Base-by-base conservation (phyloP, 2,329 filamentous ascomycete species). In the Ilyonectria sp. region DNA sequence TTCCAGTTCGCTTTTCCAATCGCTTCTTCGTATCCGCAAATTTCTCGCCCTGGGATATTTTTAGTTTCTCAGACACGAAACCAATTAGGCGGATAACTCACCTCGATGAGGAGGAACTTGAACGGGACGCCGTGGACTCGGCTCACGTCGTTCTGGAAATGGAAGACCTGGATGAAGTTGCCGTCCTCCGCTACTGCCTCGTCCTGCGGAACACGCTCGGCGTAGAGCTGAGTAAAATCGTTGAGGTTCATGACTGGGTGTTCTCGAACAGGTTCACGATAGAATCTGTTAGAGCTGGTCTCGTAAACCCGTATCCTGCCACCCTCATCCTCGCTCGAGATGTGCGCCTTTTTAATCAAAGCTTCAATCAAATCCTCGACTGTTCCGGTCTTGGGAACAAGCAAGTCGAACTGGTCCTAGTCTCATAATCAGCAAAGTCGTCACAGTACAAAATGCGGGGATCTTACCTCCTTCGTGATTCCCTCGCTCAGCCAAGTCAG, bases 1-100 rank as follows among this genome's bases (percentile, higher is more conserved):
- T 91, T 29, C 95, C 95, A 1, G 94, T 97, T 66, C 95, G 89
- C 81, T 95, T 95, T 74, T 96, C 95, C 4, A 99, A 85, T n/a
- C 96, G 91, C 82, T 97, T 94, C 84, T 95, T 98, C 49, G 95
- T 98, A 37, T 98, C 94, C 65, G 90, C 91, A 82, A 99, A 98
- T 44, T 87, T 86, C 80, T 99, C 96, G 60, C 91, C 93, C 90
- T 95, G 58, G 6, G 4, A 3, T 17, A 21, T 37, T 61, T 58
- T 74, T 59, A 75, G 60, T n/a, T 49, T 1, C 9, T 2, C 17
- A 29, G n/a, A 40, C 10, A 40, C 46, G 31, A 13, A 9, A 11
- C 8, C 15, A 40, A 10, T 44, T 19, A 5, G 3, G 11, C 2
- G 19, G 10, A 19, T 17, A 13, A 82, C 88, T 79, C 84, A 94